These are phyloP conservation scores for Penicillium angulare DNA, from an alignment of 495 filamentous ascomycete genomes.

Conservation along the genomic window DNA sequence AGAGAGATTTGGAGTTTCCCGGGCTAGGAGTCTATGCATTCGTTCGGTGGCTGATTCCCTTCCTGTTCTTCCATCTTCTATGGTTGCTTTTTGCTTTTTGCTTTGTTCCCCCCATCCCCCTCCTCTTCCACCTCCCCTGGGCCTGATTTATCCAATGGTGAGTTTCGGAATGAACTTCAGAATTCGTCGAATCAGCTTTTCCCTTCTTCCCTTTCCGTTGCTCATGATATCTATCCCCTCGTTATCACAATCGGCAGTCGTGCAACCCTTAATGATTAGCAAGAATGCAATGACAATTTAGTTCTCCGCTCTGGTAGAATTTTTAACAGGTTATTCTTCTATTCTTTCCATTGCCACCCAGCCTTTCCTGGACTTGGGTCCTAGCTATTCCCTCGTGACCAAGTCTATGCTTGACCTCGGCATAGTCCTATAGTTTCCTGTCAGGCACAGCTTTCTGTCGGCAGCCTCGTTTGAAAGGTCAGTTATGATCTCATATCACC, in stretches of 20 bases:
- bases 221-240: slow-evolving; percentile 11
- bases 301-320: too few relatives aligned
- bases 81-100: neutral
- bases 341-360: too few relatives aligned
- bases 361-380: too few relatives aligned
- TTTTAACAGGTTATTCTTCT: too few relatives aligned
- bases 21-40: slow-evolving; percentile 7
- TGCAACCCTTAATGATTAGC: slow-evolving; percentile 12
- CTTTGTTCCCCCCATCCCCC: slow-evolving; percentile 3
- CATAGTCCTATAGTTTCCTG: slow-evolving; percentile 5
- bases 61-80: too few relatives aligned
- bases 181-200: too few relatives aligned
- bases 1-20: neutral
- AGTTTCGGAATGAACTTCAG: too few relatives aligned
- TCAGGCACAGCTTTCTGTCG: slow-evolving; percentile 14
- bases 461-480: slow-evolving; percentile 16
- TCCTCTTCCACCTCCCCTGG: neutral
- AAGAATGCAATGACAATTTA: slow-evolving; percentile 19
- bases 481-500: slow-evolving; percentile 17
- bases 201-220: slow-evolving; percentile 2
- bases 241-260: slow-evolving; percentile 3
- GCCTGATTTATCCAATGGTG: too few relatives aligned
- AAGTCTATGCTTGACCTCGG: neutral
- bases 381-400: neutral
- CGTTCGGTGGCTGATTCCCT: neutral